Conservation (phyloP, 2,329 filamentous ascomycete species). For the Fusarium vanettenii region DNA sequence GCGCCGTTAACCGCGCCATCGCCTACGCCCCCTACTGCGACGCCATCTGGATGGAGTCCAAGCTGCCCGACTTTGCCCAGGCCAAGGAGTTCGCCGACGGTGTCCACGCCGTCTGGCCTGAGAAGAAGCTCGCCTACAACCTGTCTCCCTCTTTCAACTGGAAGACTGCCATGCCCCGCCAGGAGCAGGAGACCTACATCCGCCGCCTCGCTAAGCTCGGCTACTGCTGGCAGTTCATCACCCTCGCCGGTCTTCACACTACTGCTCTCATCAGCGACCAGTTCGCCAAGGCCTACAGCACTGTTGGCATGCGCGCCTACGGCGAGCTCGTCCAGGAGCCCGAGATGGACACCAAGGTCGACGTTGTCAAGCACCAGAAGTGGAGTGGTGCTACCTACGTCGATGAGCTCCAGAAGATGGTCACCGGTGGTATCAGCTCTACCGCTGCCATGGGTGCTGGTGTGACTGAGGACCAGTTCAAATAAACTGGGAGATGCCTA, state of each 20-base stretch:
- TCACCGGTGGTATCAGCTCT: conserved; percentile 89
- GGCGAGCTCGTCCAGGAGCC: conserved; percentile 98
- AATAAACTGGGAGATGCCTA: conserved; percentile 28
- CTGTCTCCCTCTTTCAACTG: conserved; percentile 99
- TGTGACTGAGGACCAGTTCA: conserved; percentile 97
- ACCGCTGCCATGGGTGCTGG: conserved; percentile 98
- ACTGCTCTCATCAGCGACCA: conserved; percentile 92
- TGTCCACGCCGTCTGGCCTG: conserved; percentile 93
- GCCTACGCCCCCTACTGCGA: conserved; percentile 95
- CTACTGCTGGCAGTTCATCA: conserved; percentile 99
- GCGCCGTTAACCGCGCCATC: conserved; percentile 88
- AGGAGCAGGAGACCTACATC: conserved; percentile 98
- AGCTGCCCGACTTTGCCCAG: conserved; percentile 90
- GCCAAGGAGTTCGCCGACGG: conserved; percentile 93
- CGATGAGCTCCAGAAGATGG: conserved; percentile 96
- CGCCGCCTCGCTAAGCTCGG: conserved; percentile 85
- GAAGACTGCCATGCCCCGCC: conserved; percentile 93
- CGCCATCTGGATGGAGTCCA: conserved; percentile 99
- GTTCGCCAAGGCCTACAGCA: conserved; percentile 85
- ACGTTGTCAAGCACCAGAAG: conserved; percentile 99
- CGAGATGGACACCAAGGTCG: conserved; percentile 89
- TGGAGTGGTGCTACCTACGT: conserved; percentile 97
- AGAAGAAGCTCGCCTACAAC: conserved; percentile 99
- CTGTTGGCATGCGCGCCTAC: conserved; percentile 93
- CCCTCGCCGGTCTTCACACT: conserved; percentile 95